Evolutionary conservation across 106 monocot genomes (phyloP), one percentile per base, ranked within the genome.

Genomic region (Vanilla planifolia): DNA sequence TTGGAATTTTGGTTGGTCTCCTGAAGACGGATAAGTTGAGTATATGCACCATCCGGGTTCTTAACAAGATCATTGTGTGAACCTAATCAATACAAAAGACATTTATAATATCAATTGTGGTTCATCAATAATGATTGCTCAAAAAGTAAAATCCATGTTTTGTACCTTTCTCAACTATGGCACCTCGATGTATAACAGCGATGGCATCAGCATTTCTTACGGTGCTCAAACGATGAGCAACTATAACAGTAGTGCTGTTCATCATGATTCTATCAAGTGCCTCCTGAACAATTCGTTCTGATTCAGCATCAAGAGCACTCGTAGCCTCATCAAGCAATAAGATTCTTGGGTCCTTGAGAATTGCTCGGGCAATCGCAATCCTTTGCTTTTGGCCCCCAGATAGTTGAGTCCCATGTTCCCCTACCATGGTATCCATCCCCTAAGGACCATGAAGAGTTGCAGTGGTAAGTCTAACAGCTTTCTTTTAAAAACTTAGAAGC

Each of bases 161-260:
- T 39, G 36, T 67, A 65, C 75, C 75, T 30, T 57, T 75, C 29
- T 75, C 67, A 24, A 75, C 68, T 19, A 75, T 68, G 6, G 61
- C 37, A 39, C 70, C 70, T 48, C 35, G 68, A 28, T 68, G 61
- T 20, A 76, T 48, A n/a, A 76, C 70, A 27, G 61, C 64, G 40
- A 76, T 76, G 1, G 37, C 64, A 39, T 76, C 47, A 17, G 76
- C 63, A 37, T 70, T 59, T 30, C 59, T 69, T 15, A 76, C 46
- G 30, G 76, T 76, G 50, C 57, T 69, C 48, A 76, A 37, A 21
- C 76, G 69, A 57, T 76, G 76, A 68, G 76, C 76, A 37, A 76
- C 70, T 20, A 76, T 55, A 25, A 76, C 70, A 19, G 69, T 70
- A n/a, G 76, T 76, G 40, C 76, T 21, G 45, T 51, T 64, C 40